Conservation (phyloP, 2,329 filamentous ascomycete species). For the Neofusicoccum laricinum region DNA sequence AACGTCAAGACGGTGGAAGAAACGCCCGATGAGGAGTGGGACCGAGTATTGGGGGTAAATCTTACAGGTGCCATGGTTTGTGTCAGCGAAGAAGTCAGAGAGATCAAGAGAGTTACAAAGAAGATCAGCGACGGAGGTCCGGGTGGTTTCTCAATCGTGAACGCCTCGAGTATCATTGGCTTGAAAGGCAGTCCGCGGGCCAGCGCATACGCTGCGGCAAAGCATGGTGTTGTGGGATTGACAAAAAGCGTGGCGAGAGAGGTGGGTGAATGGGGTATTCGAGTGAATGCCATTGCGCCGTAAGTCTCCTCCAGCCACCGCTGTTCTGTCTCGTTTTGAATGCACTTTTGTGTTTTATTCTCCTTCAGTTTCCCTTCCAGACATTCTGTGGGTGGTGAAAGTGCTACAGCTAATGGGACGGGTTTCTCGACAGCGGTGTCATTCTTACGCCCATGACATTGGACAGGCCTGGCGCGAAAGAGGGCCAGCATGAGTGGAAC, state of each 20-base stretch:
- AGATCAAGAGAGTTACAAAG: constrained; percentile 33
- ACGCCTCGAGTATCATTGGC: constrained; percentile 53
- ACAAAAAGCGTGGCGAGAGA: constrained; percentile 40
- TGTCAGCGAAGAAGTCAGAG: constrained; percentile 36
- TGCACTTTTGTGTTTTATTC: too few relatives aligned
- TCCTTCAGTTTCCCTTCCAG: too few relatives aligned
- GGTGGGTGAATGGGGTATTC: constrained; percentile 32
- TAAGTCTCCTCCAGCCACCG: constrained; percentile 21
- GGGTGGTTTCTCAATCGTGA: constrained; percentile 30
- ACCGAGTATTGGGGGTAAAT: constrained; percentile 39
- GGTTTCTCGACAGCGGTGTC: not conserved
- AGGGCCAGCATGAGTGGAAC: constrained; percentile 22
- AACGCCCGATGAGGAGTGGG: constrained; percentile 39
- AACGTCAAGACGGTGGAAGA: constrained; percentile 24
- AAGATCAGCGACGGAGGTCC: constrained; percentile 21
- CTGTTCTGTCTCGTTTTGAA: not conserved
- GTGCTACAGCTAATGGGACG: too few relatives aligned
- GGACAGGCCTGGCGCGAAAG: constrained; percentile 22
- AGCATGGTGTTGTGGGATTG: constrained; percentile 42
- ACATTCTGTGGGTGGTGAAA: too few relatives aligned
- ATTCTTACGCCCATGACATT: constrained; percentile 25
- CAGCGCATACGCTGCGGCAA: constrained; percentile 37
- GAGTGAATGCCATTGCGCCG: constrained; percentile 36
- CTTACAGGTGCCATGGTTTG: constrained; percentile 39
- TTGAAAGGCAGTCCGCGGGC: constrained; percentile 40